These are phyloP conservation scores for Berkeleyomyces rouxiae DNA, from an alignment of 2,329 filamentous ascomycete species.

Conservation along the genomic window DNA sequence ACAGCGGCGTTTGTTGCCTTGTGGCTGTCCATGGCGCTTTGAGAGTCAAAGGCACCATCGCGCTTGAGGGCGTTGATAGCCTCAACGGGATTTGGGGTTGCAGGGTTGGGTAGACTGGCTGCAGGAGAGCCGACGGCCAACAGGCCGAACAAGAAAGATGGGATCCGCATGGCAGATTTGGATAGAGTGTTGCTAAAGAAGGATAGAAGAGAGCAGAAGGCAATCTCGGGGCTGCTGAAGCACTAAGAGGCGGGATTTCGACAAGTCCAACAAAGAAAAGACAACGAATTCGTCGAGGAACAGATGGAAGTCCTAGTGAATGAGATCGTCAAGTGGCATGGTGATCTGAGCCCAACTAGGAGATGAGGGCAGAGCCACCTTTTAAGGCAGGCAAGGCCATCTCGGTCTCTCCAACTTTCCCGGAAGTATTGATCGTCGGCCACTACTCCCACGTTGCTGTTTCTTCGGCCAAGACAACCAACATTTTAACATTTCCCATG, in stretches of 20 bases:
- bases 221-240: neutral
- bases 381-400: neutral
- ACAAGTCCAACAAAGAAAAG: neutral
- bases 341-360: neutral
- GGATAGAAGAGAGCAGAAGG: neutral
- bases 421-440: neutral
- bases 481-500: neutral
- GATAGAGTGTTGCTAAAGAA: neutral
- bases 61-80: conserved; percentile 2
- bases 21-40: neutral
- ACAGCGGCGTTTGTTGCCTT: conserved; percentile 1
- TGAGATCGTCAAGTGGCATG: neutral
- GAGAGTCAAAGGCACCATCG: neutral
- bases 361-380: neutral
- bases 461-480: neutral
- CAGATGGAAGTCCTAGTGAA: neutral
- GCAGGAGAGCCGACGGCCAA: neutral
- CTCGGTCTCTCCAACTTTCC: neutral
- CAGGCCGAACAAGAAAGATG: neutral
- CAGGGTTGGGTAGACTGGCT: conserved; percentile 1
- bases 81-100: neutral
- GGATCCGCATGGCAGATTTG: neutral
- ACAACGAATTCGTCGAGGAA: neutral
- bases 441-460: neutral
- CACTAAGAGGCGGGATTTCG: neutral